Evolutionary conservation across 345 rosid genomes (phyloP), one percentile per base, ranked within the genome.

Genomic region (Corchorus capsularis): DNA sequence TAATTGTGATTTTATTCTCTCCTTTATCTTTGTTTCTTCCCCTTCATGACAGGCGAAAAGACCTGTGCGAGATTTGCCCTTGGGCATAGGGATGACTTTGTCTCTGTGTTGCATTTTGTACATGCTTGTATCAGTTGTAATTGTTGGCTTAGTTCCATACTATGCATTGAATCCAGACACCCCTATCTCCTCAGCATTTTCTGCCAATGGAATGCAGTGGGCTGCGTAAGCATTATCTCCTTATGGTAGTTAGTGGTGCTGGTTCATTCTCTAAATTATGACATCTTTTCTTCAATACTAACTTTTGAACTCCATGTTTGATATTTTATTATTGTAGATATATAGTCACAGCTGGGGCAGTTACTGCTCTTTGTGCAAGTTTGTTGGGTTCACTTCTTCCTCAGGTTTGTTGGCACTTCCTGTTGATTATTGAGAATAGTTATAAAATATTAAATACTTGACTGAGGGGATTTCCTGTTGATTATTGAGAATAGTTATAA

Each of bases 131-230:
- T 88, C 92, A 54, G 85, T 88, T 64, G 90, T 90, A 55, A 84
- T 88, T 55, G 94, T 90, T 74, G 94, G 94, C 34, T 76, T 90
- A 60, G 94, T 90, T 55, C 94, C 91, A 54, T 90, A 90, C 87
- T 83, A 80, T 67, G 72, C 89, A 15, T 56, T 90, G 77, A 82
- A 85, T 84, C 89, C 89, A 64, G 94, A 90, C 78, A 90, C 92
- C 71, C 94, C 94, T 17, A 90, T 90, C 83, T 88, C 94, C 82
- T 86, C 92, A 45, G 90, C 91, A 50, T 90, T 90, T 85, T 87
- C 87, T 83, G 84, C 89, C 72, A 82, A 89, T 59, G 90, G 94
- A 60, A 88, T 90, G 92, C 90, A 90, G 37, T 90, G 92, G 94
- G 94, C 94, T 63, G 87, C 88, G 94, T 88, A 86, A 84, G 93